Base-by-base conservation (phyloP, 163 green algal genomes). In the Scenedesmus sp. region DNA sequence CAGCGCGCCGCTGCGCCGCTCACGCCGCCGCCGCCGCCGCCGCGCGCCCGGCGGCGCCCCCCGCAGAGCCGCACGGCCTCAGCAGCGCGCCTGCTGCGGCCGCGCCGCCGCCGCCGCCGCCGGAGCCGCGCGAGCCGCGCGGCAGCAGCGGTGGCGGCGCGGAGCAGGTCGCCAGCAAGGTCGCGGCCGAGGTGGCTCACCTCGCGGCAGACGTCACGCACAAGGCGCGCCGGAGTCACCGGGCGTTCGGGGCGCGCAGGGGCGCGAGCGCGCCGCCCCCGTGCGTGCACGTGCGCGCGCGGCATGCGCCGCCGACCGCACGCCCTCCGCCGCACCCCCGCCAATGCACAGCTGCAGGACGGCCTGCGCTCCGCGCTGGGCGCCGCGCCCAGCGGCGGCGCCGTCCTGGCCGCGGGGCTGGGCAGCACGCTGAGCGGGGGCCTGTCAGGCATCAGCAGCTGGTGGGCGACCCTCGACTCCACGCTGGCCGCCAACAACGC, bases 401-500 rank as follows among this genome's bases (percentile, higher is more conserved):
- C 39, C 39, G 67, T 51, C 24, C 53, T 36, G 15, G 69, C 69
- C 20, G 69, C 69, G 22, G 69, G 69, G 6, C 26, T 77, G 4
- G 33, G 69, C 39, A 69, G 39, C 3, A 77, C 56, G 42, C n/a
- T 77, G 26, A 67, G 53, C 13, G 69, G 69, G 3, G 69, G 69
- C 44, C 42, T 77, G 18, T 11, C 22, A 60, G 51, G n/a, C 51
- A 7, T 47, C 39, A 47, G 39, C 39, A 77, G 69, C 48, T 77
- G 69, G 69, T 77, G 69, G 69, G 45, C 31, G 56, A 65, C 44
- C 54, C 34, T 77, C 29, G 69, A 77, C 26, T 24, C 66, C 36
- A 77, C n/a, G 24, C 28, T 77, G 28, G 47, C 69, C 10, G 69
- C 69, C 44, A 77, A 77, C 15, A 77, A 77, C 36, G 26, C 69